Percentiles rank a stretch among this genome's conserved stretches.
Evolutionary conservation across 768 basidiomycete species (phyloP).

Genomic region (Tulasnella calospora): DNA sequence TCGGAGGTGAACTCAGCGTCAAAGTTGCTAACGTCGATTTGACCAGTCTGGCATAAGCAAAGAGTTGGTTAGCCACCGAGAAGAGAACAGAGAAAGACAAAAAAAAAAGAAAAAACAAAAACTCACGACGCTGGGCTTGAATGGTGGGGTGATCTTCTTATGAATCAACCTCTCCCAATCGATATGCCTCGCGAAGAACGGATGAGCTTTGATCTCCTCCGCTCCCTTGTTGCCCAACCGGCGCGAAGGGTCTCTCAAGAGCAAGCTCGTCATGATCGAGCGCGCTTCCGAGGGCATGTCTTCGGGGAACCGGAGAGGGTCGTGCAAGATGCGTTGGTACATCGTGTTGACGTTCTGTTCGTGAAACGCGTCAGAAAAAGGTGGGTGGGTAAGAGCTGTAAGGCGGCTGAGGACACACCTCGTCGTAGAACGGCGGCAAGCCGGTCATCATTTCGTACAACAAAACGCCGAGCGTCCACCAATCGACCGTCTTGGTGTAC

Average conservation of each 20-base stretch:
- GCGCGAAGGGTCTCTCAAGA: slow-evolving; percentile 80
- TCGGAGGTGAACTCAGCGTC: slow-evolving; percentile 97
- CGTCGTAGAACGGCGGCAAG: slow-evolving; percentile 96
- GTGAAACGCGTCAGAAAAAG: neutral
- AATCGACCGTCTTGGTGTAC: slow-evolving; percentile 97
- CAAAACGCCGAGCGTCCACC: slow-evolving; percentile 98
- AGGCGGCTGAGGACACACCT: slow-evolving; percentile 42
- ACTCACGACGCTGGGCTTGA: slow-evolving; percentile 92
- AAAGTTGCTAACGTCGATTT: slow-evolving; percentile 62
- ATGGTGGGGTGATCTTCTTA: slow-evolving; percentile 95
- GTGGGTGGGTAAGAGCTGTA: neutral
- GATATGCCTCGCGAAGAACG: slow-evolving; percentile 91
- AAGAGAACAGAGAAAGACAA: neutral
- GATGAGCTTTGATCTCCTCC: slow-evolving; percentile 91
- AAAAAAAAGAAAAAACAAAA: neutral
- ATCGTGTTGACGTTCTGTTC: slow-evolving; percentile 82
- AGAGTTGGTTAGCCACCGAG: too few relatives aligned
- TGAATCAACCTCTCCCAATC: slow-evolving; percentile 83
- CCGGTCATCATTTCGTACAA: slow-evolving; percentile 98
- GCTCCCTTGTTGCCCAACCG: slow-evolving; percentile 91
- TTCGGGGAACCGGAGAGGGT: slow-evolving; percentile 85
- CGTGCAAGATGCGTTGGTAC: slow-evolving; percentile 92
- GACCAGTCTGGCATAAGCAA: slow-evolving; percentile 16
- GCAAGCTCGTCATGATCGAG: slow-evolving; percentile 79
- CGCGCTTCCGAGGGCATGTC: slow-evolving; percentile 86